phyloP scores from a whole-genome alignment of 2,329 filamentous ascomycete genomes.

The Graphiopsis chlorocephala region DNA sequence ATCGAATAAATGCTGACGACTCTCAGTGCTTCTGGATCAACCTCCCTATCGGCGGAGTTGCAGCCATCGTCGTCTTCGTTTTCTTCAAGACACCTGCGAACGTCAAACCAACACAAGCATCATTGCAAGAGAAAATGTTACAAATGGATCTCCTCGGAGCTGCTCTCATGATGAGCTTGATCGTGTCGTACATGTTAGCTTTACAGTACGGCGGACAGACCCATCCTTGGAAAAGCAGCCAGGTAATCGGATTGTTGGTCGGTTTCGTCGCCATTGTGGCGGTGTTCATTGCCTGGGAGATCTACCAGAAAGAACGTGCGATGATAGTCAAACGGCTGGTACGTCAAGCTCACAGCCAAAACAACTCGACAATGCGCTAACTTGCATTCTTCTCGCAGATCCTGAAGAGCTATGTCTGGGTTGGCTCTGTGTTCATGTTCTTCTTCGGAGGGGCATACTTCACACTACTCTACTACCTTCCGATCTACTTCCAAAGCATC shows the following conservation, averaged over 20 bases:
- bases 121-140: constrained; percentile 44
- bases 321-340: neutral
- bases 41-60: constrained; percentile 43
- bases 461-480: constrained; percentile 27
- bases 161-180: constrained; percentile 39
- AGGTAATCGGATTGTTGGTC: constrained; percentile 26
- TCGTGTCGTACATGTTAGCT: constrained; percentile 43
- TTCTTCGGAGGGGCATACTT: constrained; percentile 3
- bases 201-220: constrained; percentile 47
- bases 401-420: neutral
- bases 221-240: constrained; percentile 33
- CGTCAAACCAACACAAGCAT: constrained; percentile 7
- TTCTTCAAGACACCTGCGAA: constrained; percentile 27
- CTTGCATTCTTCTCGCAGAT: constrained; percentile 1
- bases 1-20: neutral
- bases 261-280: constrained; percentile 39
- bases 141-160: constrained; percentile 51
- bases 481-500: constrained; percentile 33
- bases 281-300: constrained; percentile 35
- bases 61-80: constrained; percentile 24
- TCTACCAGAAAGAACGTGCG: neutral
- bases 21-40: constrained; percentile 38
- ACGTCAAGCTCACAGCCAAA: neutral
- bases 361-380: neutral
- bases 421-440: neutral